Base-by-base conservation (phyloP, 768 basidiomycete species). In the Cystobasidium tubakii region DNA sequence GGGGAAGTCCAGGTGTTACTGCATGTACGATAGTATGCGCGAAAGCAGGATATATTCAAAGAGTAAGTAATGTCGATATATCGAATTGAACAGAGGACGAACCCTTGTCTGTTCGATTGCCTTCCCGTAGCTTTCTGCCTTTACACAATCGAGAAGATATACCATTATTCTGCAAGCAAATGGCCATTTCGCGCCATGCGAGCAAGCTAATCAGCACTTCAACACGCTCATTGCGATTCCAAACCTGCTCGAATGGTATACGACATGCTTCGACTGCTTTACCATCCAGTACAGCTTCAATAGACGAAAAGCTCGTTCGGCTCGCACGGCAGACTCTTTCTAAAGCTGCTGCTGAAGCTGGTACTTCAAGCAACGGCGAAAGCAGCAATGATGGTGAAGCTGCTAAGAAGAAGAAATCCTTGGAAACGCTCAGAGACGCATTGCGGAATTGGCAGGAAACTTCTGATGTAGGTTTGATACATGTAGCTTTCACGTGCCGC, bases 371-470 rank as follows among this genome's bases (percentile, higher is more conserved):
- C 29, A 39, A 31, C 10, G 53, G 44, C 66, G 66, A 27, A 2
- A 33, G 31, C 25, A 62, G 60, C 23, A 53, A 53, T 53, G 66
- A 44, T 31, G 36, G 44, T 17, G 66, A 67, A 39, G 50, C 44
- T 25, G 66, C 66, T 27, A 67, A 67, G 50, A 43, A 50, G 66
- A 67, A 43, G n/a, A 67, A 67, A 27, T 50, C 44, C 4, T 31
- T 71, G 6, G 69, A 71, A 71, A 55, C 50, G 23, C 69, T 71
- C 46, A 23, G 55, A n/a, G 54, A 71, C n/a, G 69, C 69, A 4
- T 53, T 71, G 27, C 50, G 54, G n/a, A 60, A 55, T 62, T 71
- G 69, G 69, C 36, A 71, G 36, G 55, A 34, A 15, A 71, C 34
- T 27, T 55, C 42, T 9, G 55, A 55, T 33, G 69, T 71, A 43